Conservation (phyloP, 352 stramenopile species). For the Globisporangium middletonii region DNA sequence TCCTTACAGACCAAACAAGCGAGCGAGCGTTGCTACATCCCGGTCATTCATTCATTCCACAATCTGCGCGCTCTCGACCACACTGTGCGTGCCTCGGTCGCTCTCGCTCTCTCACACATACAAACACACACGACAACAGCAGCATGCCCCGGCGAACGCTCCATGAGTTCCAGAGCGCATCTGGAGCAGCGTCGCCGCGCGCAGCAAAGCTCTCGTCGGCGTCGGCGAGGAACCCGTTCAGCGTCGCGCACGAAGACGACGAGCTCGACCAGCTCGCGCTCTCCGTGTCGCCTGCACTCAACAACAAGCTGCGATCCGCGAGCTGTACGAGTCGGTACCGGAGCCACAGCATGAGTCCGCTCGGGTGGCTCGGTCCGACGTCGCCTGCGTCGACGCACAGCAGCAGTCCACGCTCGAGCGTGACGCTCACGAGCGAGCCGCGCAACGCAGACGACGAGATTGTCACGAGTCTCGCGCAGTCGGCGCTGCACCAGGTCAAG, state of each 20-base stretch:
- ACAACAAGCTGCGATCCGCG: neutral
- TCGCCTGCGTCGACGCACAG: slow-evolving; percentile 6
- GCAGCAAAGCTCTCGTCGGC: neutral
- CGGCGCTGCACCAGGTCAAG: slow-evolving; percentile 11
- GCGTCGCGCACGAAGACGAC: slow-evolving; percentile 5
- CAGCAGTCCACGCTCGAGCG: slow-evolving; percentile 11
- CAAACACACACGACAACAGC: no score
- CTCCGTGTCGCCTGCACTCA: no score
- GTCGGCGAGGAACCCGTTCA: slow-evolving; percentile 5
- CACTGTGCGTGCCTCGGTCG: no score
- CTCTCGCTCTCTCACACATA: no score
- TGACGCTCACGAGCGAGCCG: neutral
- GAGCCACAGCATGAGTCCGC: slow-evolving; percentile 1
- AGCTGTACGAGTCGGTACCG: slow-evolving; percentile 17
- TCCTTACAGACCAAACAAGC: no score
- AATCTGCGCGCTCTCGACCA: no score
- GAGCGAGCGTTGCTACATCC: no score
- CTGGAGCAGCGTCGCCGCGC: no score
- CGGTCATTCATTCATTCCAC: no score
- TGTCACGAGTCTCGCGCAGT: slow-evolving; percentile 10
- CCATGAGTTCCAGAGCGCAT: no score
- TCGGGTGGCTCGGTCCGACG: neutral
- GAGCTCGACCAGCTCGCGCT: neutral
- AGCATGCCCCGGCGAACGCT: no score
- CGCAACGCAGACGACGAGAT: slow-evolving; percentile 10